A percentile compares a stretch with the other conserved stretches of the same genome.
Evolutionary conservation across 306 rosid genomes (phyloP).

Genomic region (Acmispon strigosus): DNA sequence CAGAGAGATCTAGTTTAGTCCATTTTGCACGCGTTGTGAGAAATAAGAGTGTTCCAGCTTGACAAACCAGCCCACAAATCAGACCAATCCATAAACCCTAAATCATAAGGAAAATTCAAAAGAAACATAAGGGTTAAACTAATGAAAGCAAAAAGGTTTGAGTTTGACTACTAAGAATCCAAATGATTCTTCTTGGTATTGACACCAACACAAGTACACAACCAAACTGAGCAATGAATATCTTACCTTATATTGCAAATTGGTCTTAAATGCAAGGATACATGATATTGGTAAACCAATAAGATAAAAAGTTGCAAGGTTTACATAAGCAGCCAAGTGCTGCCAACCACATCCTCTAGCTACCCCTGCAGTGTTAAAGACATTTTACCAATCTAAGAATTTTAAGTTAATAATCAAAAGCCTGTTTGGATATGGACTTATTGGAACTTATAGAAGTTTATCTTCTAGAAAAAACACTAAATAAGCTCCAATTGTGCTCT

Average conservation of each 20-base stretch:
- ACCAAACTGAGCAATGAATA: background rate
- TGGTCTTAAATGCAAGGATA: conserved; percentile 52
- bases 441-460: too few relatives aligned
- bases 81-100: conserved; percentile 91
- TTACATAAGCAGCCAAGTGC: conserved; percentile 53
- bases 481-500: too few relatives aligned
- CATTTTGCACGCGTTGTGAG: conserved; percentile 36
- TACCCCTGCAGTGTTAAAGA: conserved; percentile 48
- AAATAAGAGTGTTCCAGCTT: conserved; percentile 38
- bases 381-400: background rate
- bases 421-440: too few relatives aligned
- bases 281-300: conserved; percentile 61
- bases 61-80: conserved; percentile 59
- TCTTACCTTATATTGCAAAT: conserved; percentile 51
- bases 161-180: too few relatives aligned
- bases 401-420: background rate
- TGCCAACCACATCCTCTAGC: conserved; percentile 88
- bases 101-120: background rate
- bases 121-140: background rate
- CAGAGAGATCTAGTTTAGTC: conserved; percentile 28
- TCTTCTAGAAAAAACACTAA: too few relatives aligned
- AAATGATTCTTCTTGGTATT: too few relatives aligned
- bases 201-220: background rate
- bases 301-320: conserved; percentile 58
- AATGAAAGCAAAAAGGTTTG: background rate